These are phyloP conservation scores for Komagataea norvegica DNA, from an alignment of 1,139 yeast species.

Conservation along the genomic window DNA sequence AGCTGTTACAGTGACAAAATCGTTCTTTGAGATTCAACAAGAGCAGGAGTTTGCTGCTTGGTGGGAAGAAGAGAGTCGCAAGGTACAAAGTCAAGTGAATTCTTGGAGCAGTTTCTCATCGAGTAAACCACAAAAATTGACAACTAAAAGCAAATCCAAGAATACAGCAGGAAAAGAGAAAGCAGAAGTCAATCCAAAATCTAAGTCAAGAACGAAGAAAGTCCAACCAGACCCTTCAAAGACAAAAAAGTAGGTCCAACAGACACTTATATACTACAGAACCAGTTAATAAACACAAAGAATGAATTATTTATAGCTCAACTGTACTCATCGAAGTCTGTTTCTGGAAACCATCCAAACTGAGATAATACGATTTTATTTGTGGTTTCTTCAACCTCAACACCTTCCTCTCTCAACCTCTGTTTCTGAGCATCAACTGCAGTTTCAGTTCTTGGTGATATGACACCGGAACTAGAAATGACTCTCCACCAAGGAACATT, in stretches of 20 bases:
- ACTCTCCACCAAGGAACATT: constrained; percentile 83
- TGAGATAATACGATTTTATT: constrained; percentile 38
- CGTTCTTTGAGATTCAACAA: constrained; percentile 62
- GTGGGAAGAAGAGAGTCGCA: constrained; percentile 72
- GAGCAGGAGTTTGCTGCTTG: constrained; percentile 77
- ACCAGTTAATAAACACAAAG: too few relatives aligned
- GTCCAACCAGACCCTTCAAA: not conserved
- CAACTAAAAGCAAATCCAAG: not conserved
- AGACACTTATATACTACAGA: not conserved
- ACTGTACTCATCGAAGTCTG: constrained; percentile 24
- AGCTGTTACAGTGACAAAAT: constrained; percentile 31
- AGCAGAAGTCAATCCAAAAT: not conserved
- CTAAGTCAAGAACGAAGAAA: not conserved
- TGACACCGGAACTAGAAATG: constrained; percentile 54
- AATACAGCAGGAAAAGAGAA: not conserved
- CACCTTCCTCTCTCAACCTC: constrained; percentile 45
- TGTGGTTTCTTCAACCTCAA: constrained; percentile 36
- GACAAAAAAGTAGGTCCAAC: too few relatives aligned
- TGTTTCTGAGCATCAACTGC: constrained; percentile 48
- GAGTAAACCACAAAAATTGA: not conserved
- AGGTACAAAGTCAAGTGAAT: constrained; percentile 45
- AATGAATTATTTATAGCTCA: not conserved
- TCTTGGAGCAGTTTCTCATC: constrained; percentile 2
- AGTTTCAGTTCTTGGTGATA: constrained; percentile 48
- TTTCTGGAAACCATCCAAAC: constrained; percentile 66